Conservation (phyloP, 75 land plant genomes). For the Picea glauca region DNA sequence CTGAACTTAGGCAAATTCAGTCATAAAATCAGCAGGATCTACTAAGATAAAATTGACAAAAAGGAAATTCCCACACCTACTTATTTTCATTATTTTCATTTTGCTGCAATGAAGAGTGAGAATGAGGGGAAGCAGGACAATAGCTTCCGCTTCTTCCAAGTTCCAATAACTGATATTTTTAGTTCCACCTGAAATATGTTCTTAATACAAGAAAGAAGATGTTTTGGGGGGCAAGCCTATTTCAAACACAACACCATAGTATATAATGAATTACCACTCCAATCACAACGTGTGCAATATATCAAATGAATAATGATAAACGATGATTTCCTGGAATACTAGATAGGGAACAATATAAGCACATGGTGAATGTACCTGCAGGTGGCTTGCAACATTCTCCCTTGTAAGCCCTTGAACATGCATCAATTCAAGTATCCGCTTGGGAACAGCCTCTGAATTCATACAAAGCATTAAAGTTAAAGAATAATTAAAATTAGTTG, state of each 20-base stretch:
- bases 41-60: no score
- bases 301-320: background rate
- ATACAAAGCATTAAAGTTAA: background rate
- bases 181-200: background rate
- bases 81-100: background rate
- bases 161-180: background rate
- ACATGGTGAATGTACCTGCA: slow-evolving; percentile 28
- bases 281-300: background rate
- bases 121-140: background rate
- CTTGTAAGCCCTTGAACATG: slow-evolving; percentile 66
- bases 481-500: background rate
- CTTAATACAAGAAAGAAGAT: background rate
- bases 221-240: background rate
- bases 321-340: background rate
- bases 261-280: background rate
- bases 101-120: background rate
- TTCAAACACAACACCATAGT: background rate
- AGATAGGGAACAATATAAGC: background rate
- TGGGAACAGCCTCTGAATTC: slow-evolving; percentile 65
- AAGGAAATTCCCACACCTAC: background rate
- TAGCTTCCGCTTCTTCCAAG: slow-evolving; percentile 3
- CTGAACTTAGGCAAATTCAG: background rate
- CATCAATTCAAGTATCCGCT: slow-evolving; percentile 63
- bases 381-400: slow-evolving; percentile 69
- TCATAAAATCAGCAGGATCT: no score